Conservation (phyloP, 1,139 yeast species). For the Candida glucosophila region DNA sequence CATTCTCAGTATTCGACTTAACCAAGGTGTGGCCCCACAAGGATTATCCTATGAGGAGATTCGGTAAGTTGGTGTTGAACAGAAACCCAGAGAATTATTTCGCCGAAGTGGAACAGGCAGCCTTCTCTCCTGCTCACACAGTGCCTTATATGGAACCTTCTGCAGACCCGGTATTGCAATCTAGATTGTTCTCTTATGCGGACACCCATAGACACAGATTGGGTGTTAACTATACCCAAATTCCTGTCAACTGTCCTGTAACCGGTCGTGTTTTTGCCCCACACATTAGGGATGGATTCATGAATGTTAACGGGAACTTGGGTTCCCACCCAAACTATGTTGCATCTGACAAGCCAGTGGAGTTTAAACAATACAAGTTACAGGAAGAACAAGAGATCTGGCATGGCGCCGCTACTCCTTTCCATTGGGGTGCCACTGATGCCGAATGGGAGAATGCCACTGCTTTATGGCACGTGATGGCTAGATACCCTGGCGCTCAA, state of each 20-base stretch:
- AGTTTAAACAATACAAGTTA: constrained; percentile 32
- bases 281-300: constrained; percentile 78
- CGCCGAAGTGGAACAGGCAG: constrained; percentile 78
- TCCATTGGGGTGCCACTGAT: constrained; percentile 77
- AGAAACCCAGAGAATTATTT: constrained; percentile 71
- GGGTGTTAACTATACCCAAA: constrained; percentile 63
- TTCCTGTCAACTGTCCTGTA: constrained; percentile 65
- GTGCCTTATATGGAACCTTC: constrained; percentile 81
- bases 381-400: constrained; percentile 75
- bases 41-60: constrained; percentile 67
- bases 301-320: constrained; percentile 78
- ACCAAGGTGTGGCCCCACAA: constrained; percentile 77
- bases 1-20: constrained; percentile 60
- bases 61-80: constrained; percentile 63
- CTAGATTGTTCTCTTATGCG: constrained; percentile 76
- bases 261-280: constrained; percentile 46
- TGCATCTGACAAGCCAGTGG: constrained; percentile 49
- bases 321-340: constrained; percentile 79
- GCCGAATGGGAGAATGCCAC: constrained; percentile 63
- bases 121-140: constrained; percentile 76
- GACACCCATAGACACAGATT: constrained; percentile 67
- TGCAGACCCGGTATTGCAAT: constrained; percentile 82
- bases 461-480: constrained; percentile 66
- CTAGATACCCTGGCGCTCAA: constrained; percentile 72
- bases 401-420: constrained; percentile 81